Conservation (phyloP, 1,284 basidiomycete genomes). For the Phellopilus nigrolimitatus region DNA sequence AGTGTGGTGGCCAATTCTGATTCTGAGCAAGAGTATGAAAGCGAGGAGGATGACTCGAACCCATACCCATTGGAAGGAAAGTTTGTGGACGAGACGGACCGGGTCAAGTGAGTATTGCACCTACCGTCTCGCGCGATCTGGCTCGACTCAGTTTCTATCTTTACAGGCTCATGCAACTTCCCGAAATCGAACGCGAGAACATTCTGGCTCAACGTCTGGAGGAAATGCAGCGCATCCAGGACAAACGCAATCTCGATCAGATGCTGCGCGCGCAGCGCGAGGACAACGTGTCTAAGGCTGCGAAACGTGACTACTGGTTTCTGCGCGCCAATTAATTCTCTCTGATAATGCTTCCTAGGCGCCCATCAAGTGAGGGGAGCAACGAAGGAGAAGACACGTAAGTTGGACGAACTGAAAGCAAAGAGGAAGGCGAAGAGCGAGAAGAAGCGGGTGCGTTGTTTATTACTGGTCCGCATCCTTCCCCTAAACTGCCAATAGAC, state of each 20-base stretch:
- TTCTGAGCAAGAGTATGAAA: conserved; percentile 51
- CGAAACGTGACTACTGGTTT: conserved; percentile 55
- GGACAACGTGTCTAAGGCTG: conserved; percentile 63
- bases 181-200: conserved; percentile 86
- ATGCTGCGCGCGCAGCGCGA: conserved; percentile 63
- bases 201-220: conserved; percentile 78
- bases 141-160: conserved; percentile 8
- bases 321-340: conserved; percentile 18
- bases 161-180: conserved; percentile 68
- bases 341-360: conserved; percentile 47
- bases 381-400: conserved; percentile 77
- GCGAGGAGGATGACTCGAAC: conserved; percentile 57
- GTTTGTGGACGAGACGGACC: conserved; percentile 80
- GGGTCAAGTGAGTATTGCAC: conserved; percentile 61
- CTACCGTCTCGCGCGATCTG: conserved; percentile 3
- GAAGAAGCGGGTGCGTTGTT: conserved; percentile 54
- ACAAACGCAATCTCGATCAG: conserved; percentile 70
- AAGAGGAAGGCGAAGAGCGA: conserved; percentile 78
- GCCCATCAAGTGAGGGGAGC: conserved; percentile 74
- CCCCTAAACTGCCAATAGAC: conserved; percentile 30
- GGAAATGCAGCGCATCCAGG: conserved; percentile 73
- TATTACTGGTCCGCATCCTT: neutral
- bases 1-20: conserved; percentile 28
- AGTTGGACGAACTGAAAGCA: conserved; percentile 80
- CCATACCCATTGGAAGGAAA: conserved; percentile 90